phyloP scores from a whole-genome alignment of 345 rosid species.

The Erucastrum elatum region DNA sequence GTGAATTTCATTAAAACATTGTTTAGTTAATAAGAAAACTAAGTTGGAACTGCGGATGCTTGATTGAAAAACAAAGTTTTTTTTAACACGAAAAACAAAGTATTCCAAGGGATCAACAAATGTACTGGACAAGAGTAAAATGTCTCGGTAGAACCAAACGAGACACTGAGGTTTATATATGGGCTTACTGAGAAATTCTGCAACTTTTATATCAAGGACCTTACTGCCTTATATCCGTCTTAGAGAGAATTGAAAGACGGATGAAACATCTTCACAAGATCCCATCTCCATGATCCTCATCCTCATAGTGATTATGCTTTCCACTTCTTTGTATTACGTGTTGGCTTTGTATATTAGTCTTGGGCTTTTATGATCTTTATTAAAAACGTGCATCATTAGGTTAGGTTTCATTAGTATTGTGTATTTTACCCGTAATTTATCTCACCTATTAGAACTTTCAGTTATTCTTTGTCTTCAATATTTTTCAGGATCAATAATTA shows the following conservation, averaged over 20 bases:
- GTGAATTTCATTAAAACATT: not conserved
- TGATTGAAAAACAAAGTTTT: not conserved
- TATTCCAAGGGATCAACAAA: not conserved
- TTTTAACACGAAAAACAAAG: not conserved
- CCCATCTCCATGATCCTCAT: no score
- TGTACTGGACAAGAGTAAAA: not conserved
- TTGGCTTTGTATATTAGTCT: not conserved
- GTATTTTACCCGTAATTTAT: not conserved
- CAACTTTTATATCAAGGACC: not conserved
- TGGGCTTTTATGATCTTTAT: not conserved
- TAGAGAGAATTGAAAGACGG: not conserved
- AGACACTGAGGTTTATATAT: not conserved
- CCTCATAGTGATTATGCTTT: no score
- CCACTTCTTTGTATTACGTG: not conserved
- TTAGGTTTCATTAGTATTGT: not conserved
- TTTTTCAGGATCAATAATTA: not conserved
- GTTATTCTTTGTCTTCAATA: not conserved
- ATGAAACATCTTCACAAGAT: no score
- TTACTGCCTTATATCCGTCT: not conserved
- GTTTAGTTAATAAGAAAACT: not conserved
- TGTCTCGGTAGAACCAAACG: not conserved
- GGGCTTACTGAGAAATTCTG: not conserved
- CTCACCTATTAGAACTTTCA: not conserved
- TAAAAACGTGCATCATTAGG: not conserved
- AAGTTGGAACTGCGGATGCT: not conserved